Evolutionary conservation across 345 rosid genomes (phyloP), one percentile per base, ranked within the genome.

Genomic region (Rhodomyrtus tomentosa): DNA sequence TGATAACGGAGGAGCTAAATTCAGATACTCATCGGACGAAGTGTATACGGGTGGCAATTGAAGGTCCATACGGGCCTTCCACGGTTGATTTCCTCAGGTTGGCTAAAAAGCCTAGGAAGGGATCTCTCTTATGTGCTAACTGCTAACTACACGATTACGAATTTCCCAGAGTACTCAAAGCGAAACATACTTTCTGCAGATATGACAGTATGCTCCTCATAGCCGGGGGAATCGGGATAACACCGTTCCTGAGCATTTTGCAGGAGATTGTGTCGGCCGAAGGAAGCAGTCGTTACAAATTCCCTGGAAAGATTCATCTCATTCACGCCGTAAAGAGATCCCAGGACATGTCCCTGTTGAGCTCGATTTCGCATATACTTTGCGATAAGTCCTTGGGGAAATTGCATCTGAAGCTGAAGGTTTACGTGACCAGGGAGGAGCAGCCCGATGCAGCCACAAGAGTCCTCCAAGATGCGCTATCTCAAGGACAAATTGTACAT

Each of bases 61-160:
- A 96, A 92, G 99, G 99, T 82, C 98, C 98, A 81, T 95, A 96
- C 88, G 99, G 98, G 86, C 97, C 97, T 82, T 59, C 92, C 82
- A 87, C 95, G 4, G 83, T 90, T 74, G 90, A 92, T 55, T 94
- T 94, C 80, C 90, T 94, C 85, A 93, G 98, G 98, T 94, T 36
- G 79, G 79, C 79, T 36, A 13, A 36, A 36, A 68, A 36, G 45
- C 14, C 45, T 68, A 18, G 76, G 45, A 12, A 18, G 79, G 8
- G 79, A 68, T 68, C 79, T 68, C 16, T 21, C 38, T 21, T 36
- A 18, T 68, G 79, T 36, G 79, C 79, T 36, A 18, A 36, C 79
- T 68, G 25, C 45, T 21, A 32, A 10, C 25, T 36, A 2, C 45
- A 9, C 36, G 45, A 38, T 25, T 45, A 55, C 54, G 68, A 56